These are phyloP conservation scores for Acrocalymma vagum DNA, from an alignment of 2,329 filamentous ascomycete species.

Conservation along the genomic window DNA sequence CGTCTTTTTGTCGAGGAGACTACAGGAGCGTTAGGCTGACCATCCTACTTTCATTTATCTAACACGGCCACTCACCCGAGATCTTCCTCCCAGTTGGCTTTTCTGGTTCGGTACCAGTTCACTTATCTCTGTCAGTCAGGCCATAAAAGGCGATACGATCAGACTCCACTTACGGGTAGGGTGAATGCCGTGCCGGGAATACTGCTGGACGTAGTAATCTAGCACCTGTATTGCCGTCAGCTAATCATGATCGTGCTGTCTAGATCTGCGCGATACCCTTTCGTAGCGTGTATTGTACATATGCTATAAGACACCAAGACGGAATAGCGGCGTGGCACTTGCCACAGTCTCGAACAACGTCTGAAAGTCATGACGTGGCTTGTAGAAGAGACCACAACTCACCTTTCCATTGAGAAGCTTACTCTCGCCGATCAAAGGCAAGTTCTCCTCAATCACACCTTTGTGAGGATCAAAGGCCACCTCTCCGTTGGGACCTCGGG, in stretches of 20 bases:
- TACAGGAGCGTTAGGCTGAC: constrained; percentile 22
- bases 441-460: constrained; percentile 71
- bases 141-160: background rate
- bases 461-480: constrained; percentile 64
- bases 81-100: constrained; percentile 82
- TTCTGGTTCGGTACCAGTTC: constrained; percentile 85
- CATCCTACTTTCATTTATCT: no score
- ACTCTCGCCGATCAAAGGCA: constrained; percentile 65
- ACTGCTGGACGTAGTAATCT: constrained; percentile 79
- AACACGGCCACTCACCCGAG: constrained; percentile 48
- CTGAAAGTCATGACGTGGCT: no score
- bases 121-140: constrained; percentile 49
- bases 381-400: constrained; percentile 25
- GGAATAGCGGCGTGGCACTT: no score
- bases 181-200: constrained; percentile 74
- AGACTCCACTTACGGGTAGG: constrained; percentile 67
- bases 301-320: no score
- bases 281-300: no score
- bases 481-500: constrained; percentile 64
- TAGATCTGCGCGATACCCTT: no score
- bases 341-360: background rate
- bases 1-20: constrained; percentile 36
- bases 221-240: constrained; percentile 62
- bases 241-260: constrained; percentile 15
- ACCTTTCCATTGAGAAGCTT: constrained; percentile 70